Evolutionary conservation across 129 eudicot species (phyloP).

Genomic region (Silybum marianum): DNA sequence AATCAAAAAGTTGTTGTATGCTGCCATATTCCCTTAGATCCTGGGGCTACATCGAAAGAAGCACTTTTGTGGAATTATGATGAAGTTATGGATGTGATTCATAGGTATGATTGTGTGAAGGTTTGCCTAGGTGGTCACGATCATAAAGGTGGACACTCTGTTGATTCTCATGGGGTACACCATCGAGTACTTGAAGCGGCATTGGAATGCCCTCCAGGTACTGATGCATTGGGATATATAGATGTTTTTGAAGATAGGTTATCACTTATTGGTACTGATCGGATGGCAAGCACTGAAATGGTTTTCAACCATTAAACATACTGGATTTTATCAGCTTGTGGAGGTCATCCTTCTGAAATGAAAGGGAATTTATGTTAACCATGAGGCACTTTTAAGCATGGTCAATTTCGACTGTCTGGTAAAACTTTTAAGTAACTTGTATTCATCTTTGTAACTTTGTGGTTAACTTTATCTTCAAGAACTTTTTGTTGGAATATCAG

Average conservation of each 20-base stretch:
- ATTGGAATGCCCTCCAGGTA: constrained; percentile 88
- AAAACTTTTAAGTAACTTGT: neutral
- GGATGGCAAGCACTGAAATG: constrained; percentile 76
- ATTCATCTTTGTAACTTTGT: neutral
- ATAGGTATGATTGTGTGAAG: constrained; percentile 82
- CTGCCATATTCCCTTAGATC: constrained; percentile 82
- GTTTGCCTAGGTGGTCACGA: constrained; percentile 84
- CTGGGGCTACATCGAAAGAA: constrained; percentile 52
- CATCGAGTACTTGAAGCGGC: constrained; percentile 98
- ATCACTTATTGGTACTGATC: constrained; percentile 67
- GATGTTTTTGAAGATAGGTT: constrained; percentile 77
- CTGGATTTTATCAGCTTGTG: constrained; percentile 10
- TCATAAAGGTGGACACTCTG: constrained; percentile 75
- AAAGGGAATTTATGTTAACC: neutral
- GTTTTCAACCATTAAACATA: constrained; percentile 40
- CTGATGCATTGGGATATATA: constrained; percentile 73
- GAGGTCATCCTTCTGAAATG: constrained; percentile 1
- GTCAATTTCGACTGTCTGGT: neutral
- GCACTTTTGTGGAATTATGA: constrained; percentile 91
- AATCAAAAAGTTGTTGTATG: constrained; percentile 80
- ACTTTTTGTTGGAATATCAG: neutral
- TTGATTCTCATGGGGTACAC: constrained; percentile 85
- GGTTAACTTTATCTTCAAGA: neutral
- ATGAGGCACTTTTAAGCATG: neutral
- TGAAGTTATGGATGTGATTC: constrained; percentile 88